Conservation (phyloP, 768 basidiomycete species). For the Podaxis pistillaris region DNA sequence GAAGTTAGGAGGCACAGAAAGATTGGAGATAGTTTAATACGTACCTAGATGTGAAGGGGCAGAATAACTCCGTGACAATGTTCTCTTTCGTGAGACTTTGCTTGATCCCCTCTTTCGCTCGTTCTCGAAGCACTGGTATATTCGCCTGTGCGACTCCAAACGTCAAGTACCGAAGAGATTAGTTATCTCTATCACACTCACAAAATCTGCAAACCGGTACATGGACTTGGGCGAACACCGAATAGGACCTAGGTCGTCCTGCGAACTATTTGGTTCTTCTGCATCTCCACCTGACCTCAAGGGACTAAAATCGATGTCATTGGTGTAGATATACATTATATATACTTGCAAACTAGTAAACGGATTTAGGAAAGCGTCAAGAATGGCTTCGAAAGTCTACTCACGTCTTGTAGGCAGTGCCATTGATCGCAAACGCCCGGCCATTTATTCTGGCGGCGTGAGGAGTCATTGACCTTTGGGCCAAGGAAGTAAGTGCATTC, state of each 20-base stretch:
- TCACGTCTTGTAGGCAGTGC: conserved; percentile 12
- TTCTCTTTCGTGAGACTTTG: conserved; percentile 7
- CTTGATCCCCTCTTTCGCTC: conserved; percentile 7
- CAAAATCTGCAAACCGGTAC: conserved; percentile 30
- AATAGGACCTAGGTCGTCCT: neutral
- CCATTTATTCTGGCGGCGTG: neutral
- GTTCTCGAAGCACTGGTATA: neutral
- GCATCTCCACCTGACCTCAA: neutral
- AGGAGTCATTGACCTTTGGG: neutral
- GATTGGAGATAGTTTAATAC: neutral
- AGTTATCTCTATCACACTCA: neutral
- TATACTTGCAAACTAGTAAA: neutral
- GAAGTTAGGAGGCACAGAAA: neutral
- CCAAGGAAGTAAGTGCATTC: neutral
- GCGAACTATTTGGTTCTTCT: neutral
- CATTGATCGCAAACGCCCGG: conserved; percentile 2
- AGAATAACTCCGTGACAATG: conserved; percentile 16
- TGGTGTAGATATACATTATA: conserved; percentile 1
- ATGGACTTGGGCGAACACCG: conserved; percentile 36
- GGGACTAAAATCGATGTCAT: conserved; percentile 3
- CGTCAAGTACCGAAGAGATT: neutral
- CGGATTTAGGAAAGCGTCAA: neutral
- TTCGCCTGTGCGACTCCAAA: neutral
- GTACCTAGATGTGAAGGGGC: conserved; percentile 10
- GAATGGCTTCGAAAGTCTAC: neutral